A percentile compares a stretch with the other conserved stretches of the same genome.
Conservation (phyloP, 2,329 filamentous ascomycete species). For the Fusarium burgessii region DNA sequence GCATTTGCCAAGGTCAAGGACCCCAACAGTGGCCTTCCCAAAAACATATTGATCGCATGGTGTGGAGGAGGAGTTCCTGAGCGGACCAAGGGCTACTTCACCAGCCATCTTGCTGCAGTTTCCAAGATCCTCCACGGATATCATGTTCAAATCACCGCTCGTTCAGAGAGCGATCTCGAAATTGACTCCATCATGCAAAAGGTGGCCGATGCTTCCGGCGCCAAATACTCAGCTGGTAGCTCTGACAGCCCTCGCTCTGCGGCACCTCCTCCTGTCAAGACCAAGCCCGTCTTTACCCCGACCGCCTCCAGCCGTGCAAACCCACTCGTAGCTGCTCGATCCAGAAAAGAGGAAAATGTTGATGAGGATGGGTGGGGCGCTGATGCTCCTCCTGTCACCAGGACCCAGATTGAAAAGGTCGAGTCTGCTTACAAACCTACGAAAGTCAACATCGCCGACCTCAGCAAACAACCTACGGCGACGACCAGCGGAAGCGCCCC, state of each 20-base stretch:
- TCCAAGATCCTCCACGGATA: constrained; percentile 96
- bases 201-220: constrained; percentile 91
- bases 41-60: constrained; percentile 94
- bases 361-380: constrained; percentile 94
- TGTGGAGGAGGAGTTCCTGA: constrained; percentile 99
- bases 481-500: constrained; percentile 70
- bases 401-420: constrained; percentile 91
- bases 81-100: constrained; percentile 98
- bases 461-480: constrained; percentile 79
- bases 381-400: constrained; percentile 91
- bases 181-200: constrained; percentile 92
- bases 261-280: constrained; percentile 77
- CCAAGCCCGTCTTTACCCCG: constrained; percentile 93
- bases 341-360: constrained; percentile 68
- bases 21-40: constrained; percentile 88
- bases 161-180: constrained; percentile 88
- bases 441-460: constrained; percentile 91
- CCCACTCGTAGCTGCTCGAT: constrained; percentile 74
- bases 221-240: constrained; percentile 86
- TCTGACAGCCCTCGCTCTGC: constrained; percentile 65
- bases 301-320: constrained; percentile 69
- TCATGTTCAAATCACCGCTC: constrained; percentile 96
- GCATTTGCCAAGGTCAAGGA: constrained; percentile 97
- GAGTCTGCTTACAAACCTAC: constrained; percentile 93
- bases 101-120: constrained; percentile 89